Percentiles rank a stretch among this genome's conserved stretches.
Evolutionary conservation across 2,329 filamentous ascomycete genomes (phyloP).

Genomic region (Setomelanomma holmii): DNA sequence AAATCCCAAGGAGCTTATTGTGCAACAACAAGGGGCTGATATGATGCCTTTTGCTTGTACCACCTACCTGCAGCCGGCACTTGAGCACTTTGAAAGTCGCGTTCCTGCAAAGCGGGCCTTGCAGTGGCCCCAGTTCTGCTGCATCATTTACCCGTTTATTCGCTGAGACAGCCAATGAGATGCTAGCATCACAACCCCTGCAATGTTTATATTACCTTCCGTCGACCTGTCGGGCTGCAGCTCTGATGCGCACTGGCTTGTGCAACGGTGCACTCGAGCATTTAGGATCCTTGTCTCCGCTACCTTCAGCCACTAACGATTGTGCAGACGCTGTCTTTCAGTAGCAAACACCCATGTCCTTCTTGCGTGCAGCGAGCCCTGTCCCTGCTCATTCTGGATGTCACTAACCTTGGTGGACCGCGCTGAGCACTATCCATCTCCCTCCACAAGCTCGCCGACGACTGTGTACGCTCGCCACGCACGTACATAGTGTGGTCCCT

Average conservation of each 20-base stretch:
- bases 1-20: not conserved
- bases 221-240: conserved; percentile 35
- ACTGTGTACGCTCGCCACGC: conserved; percentile 36
- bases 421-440: conserved; percentile 43
- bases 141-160: conserved; percentile 47
- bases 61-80: conserved; percentile 27
- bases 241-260: conserved; percentile 35
- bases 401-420: conserved; percentile 36
- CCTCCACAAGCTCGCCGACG: conserved; percentile 47
- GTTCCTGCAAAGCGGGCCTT: conserved; percentile 24
- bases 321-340: conserved; percentile 25
- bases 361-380: conserved; percentile 33
- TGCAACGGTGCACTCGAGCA: conserved; percentile 23
- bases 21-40: not conserved
- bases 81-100: conserved; percentile 8
- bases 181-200: conserved; percentile 27
- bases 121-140: conserved; percentile 24
- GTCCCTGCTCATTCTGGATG: conserved; percentile 36
- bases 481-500: conserved; percentile 45
- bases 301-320: conserved; percentile 33
- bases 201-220: conserved; percentile 40
- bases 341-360: conserved; percentile 26
- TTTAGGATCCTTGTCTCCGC: conserved; percentile 24
- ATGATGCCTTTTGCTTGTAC: conserved; percentile 20
- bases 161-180: conserved; percentile 32